These are phyloP conservation scores for Tephrocybe sp. DNA, from an alignment of 768 basidiomycete species.

Conservation along the genomic window DNA sequence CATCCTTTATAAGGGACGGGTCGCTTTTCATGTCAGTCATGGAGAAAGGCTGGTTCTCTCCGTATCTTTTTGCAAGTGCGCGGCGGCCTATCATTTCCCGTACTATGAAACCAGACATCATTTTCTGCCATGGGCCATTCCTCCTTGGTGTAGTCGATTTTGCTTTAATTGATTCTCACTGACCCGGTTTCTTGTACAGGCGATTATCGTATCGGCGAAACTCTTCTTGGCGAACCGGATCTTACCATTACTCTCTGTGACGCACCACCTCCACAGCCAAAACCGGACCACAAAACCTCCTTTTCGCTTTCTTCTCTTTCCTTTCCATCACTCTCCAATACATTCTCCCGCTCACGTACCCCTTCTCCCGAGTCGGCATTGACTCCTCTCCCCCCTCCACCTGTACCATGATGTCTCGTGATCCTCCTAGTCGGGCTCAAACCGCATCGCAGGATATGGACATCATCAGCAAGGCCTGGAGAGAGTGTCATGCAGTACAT, in stretches of 20 bases:
- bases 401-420: constrained; percentile 54
- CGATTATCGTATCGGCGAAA: constrained; percentile 62
- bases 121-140: constrained; percentile 69
- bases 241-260: constrained; percentile 48
- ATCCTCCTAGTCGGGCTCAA: constrained; percentile 57
- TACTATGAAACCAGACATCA: constrained; percentile 62
- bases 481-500: constrained; percentile 67
- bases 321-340: constrained; percentile 33
- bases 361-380: constrained; percentile 50
- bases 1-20: constrained; percentile 37
- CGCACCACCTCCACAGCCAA: constrained; percentile 21
- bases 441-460: constrained; percentile 62
- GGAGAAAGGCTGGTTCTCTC: constrained; percentile 71
- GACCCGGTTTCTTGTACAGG: constrained; percentile 33
- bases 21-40: constrained; percentile 62
- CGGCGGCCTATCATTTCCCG: constrained; percentile 61
- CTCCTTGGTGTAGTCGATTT: constrained; percentile 41
- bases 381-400: constrained; percentile 39
- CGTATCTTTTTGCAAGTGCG: constrained; percentile 62
- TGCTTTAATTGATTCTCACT: neutral
- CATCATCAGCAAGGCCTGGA: constrained; percentile 54
- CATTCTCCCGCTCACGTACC: constrained; percentile 49
- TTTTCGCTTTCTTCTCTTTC: constrained; percentile 31
- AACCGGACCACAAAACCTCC: constrained; percentile 13
- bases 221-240: constrained; percentile 56